A percentile compares a stretch with the other conserved stretches of the same genome.
phyloP scores from a whole-genome alignment of 352 stramenopile species.

The Pythium dissimile region DNA sequence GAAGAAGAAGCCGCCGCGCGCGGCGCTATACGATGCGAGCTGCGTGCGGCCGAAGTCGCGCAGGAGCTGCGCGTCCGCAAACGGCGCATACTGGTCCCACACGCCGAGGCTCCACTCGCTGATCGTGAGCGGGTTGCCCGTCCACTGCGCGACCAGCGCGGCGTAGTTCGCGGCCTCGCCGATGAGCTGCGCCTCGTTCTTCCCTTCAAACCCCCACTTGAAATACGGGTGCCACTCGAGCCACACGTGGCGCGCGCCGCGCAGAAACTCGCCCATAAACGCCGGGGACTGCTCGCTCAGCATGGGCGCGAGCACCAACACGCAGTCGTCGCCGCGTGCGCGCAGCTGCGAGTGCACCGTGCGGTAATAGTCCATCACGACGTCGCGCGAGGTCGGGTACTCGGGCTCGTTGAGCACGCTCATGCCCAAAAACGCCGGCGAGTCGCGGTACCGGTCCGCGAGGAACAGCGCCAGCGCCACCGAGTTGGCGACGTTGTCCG shows the following conservation, averaged over 20 bases:
- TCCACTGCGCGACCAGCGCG: conserved; percentile 21
- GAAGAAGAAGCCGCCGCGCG: conserved; percentile 21
- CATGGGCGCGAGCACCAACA: conserved; percentile 24
- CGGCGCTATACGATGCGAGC: conserved; percentile 13
- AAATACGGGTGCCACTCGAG: conserved; percentile 43
- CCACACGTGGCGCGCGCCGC: conserved; percentile 26
- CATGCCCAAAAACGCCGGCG: conserved; percentile 29
- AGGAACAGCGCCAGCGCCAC: conserved; percentile 27
- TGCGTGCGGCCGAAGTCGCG: conserved; percentile 16
- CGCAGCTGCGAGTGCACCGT: conserved; percentile 21
- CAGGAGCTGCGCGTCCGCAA: conserved; percentile 4
- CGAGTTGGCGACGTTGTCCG: conserved; percentile 22
- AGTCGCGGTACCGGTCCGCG: conserved; percentile 17
- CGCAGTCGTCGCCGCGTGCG: conserved; percentile 22
- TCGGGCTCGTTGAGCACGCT: conserved; percentile 32
- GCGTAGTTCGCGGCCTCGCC: conserved; percentile 12
- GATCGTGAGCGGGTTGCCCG: conserved; percentile 26
- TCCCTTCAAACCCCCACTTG: conserved; percentile 31
- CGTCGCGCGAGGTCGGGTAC: conserved; percentile 12
- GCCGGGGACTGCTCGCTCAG: conserved; percentile 17
- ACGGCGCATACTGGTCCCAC: conserved; percentile 16
- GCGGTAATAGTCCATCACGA: conserved; percentile 22
- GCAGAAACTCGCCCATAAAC: conserved; percentile 17
- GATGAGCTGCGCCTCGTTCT: conserved; percentile 23
- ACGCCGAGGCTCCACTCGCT: conserved; percentile 32